These are phyloP conservation scores for Exophiala oligosperma DNA, from an alignment of 2,329 filamentous ascomycete species.

Conservation along the genomic window DNA sequence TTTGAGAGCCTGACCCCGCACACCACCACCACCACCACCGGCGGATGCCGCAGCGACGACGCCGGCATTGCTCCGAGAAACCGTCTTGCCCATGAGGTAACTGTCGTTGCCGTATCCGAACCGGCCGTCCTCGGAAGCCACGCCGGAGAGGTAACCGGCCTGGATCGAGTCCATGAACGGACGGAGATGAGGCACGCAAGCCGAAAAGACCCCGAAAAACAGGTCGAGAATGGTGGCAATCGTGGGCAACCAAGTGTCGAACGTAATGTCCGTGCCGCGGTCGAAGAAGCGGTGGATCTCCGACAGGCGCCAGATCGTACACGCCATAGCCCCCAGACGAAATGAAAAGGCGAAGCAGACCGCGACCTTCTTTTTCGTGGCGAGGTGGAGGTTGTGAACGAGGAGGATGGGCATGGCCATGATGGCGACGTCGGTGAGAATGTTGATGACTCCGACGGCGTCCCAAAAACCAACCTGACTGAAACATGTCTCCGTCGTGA, in stretches of 20 bases:
- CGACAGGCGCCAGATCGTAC: slow-evolving; percentile 16
- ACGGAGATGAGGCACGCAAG: slow-evolving; percentile 17
- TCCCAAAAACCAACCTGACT: slow-evolving; percentile 25
- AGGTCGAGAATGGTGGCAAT: slow-evolving; percentile 16
- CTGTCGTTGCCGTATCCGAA: slow-evolving; percentile 22
- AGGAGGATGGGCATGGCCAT: slow-evolving; percentile 26
- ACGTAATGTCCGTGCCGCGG: slow-evolving; percentile 13
- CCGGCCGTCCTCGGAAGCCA: slow-evolving; percentile 14
- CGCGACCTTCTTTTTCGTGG: slow-evolving; percentile 22
- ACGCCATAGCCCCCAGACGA: slow-evolving; percentile 7
- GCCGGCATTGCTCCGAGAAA: slow-evolving; percentile 5
- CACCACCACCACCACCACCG: not conserved
- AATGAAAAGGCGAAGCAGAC: slow-evolving; percentile 24
- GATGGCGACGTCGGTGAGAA: slow-evolving; percentile 26
- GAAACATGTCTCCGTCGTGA: slow-evolving; percentile 24
- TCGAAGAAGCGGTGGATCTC: slow-evolving; percentile 11
- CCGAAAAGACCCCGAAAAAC: slow-evolving; percentile 14
- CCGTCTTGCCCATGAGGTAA: slow-evolving; percentile 21
- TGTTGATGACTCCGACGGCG: slow-evolving; percentile 22
- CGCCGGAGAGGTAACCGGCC: slow-evolving; percentile 17
- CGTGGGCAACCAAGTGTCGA: slow-evolving; percentile 18
- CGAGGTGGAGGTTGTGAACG: slow-evolving; percentile 26
- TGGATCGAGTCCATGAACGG: slow-evolving; percentile 23
- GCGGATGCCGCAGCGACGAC: not conserved
- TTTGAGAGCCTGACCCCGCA: slow-evolving; percentile 16